Base-by-base conservation (phyloP, 805 yeast genomes). In the Debaryomyces prosopidis region DNA sequence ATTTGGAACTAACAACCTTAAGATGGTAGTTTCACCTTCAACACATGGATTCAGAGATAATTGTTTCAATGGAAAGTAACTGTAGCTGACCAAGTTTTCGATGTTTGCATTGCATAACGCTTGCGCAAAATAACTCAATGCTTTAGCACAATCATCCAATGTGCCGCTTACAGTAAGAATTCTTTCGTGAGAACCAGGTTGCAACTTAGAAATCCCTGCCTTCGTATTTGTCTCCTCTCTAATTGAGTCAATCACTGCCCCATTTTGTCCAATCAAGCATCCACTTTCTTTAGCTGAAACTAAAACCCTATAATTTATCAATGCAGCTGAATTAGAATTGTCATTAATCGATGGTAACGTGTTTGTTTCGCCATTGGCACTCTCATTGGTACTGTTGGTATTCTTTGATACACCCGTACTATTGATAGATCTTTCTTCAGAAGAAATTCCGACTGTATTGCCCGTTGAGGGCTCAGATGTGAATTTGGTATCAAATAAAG, bases 281-380 rank as follows among this genome's bases (percentile, higher is more conserved):
- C 96, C 96, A 10, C 96, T 91, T 64, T 90, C 97, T 59, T 85
- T 86, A 44, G 90, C 80, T 2, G 94, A 82, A 15, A 90, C 86
- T 23, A 90, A 74, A 1, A 89, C 78, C 47, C 90, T 52, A 55
- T 59, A 65, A 53, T 64, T 70, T 44, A 71, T 68, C 38, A 67
- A 59, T 5, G 73, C 67, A 3, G 65, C 52, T 5, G 63, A 57
- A 40, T 60, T 55, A 11, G 59, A 51, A 35, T 52, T 54, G 44
- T 59, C 66, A 26, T 56, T 54, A 30, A 65, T 45, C 20, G 63
- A 58, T 2, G 71, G 71, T 46, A 66, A 58, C 11, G 41, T 38
- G 30, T 27, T 20, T 27, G 26, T 38, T 16, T 20, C 41, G 5
- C 19, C 32, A 16, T 27, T 17, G 11, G 17, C 5, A 17, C 18